Base-by-base conservation (phyloP, 371 early-diverging fungal species). In the Syncephalis plumigaleata region DNA sequence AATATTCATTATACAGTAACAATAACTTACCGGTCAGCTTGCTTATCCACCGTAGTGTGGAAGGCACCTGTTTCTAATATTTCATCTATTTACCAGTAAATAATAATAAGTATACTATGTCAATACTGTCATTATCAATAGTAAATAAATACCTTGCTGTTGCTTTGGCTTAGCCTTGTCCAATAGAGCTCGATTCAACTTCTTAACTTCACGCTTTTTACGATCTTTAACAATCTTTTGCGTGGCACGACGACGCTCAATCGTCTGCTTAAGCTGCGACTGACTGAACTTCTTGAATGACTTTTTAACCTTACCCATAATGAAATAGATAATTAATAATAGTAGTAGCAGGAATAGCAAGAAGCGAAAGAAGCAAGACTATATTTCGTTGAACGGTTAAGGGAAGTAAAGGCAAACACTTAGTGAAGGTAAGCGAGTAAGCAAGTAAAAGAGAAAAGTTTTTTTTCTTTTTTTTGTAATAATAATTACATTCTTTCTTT, bases 241-340 rank as follows among this genome's bases (percentile, higher is more conserved):
- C 56, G 81, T 72, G 49, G 78, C 69, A 47, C 84, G 64, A 27
- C 79, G 75, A 51, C 69, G 47, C 51, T 68, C 72, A 36, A 84
- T 60, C 23, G 70, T 71, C 25, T 66, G 65, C 60, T 87, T 85
- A 44, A 89, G 68, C 46, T 83, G 74, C 53, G 69, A 78, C 66
- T 86, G 81, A 60, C 83, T 78, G 59, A 83, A 90, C 69, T 86
- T 90, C 61, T 79, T 84, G 3, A 85, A 87, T 9, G 81, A 58
- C 59, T 91, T 91, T 56, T 77, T 84, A 31, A 65, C 75, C 65
- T 86, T 84, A 46, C 66, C 76, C 77, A 77, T 77, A 36, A 21
- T 59, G 46, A 44, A 17, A 37, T 31, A 31, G 4, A 31, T 31
- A 31, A 31, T 4, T 31, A 11, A 4, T 11, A 11, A 31, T 31